Evolutionary conservation across 2,329 filamentous ascomycete species (phyloP), one percentile per base, ranked within the genome.

Genomic region (Macrophomina pseudophaseolina): DNA sequence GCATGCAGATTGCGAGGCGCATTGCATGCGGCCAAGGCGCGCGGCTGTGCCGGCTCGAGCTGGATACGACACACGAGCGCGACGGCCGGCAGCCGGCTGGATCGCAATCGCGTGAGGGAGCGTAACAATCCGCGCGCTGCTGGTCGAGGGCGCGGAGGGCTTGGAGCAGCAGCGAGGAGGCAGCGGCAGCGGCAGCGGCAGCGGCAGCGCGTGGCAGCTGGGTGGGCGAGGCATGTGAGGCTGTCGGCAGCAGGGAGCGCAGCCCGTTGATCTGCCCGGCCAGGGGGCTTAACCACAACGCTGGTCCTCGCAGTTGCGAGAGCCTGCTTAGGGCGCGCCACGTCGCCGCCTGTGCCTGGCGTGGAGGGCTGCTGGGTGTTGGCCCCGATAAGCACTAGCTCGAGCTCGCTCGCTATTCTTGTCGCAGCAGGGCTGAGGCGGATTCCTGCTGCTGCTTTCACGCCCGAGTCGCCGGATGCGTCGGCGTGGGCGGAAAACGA

Each of bases 281-380:
- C 42, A 44, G 42, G 42, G 42, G 42, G 42, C 38, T 38, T 62
- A 62, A 62, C 58, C 58, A 49, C 58, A 62, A 35, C 44, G 58
- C 58, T 62, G 58, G 58, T 49, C 42, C 42, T 44, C 56, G 32
- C 40, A 23, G 54, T 44, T 18, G 56, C 56, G 28, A 60, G 48
- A 35, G 56, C 56, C 51, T 60, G 56, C 56, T 60, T 60, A 60
- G 56, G 56, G 56, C 56, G 56, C 58, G 58, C 58, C 58, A 62
- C 58, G 58, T 62, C 49, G 58, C 42, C 44, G 42, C 58, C 23
- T 62, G 58, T 62, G 58, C 58, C 58, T 62, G 58, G 38, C 58
- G 58, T 49, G 58, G 58, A 62, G 58, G 58, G 58, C 58, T 32
- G 56, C 28, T 40, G 28, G 54, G 23, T 58, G 54, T 28, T 42